Conservation (phyloP, 1,284 basidiomycete species). For the Ceratobasidium sp. region DNA sequence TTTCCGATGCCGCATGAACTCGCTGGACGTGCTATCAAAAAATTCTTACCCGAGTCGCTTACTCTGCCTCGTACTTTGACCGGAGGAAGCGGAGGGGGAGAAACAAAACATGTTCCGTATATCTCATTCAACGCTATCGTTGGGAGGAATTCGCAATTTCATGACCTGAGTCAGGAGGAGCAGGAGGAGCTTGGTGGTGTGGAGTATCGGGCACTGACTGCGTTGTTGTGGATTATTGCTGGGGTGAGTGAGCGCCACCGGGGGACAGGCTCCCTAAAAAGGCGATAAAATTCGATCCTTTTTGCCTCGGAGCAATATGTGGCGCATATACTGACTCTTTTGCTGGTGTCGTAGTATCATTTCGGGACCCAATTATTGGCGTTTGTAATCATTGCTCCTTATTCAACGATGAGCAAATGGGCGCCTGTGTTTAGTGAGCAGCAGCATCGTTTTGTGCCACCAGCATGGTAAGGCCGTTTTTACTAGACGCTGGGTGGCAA, state of each 20-base stretch:
- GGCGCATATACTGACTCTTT: slow-evolving; percentile 39
- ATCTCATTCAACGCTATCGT: slow-evolving; percentile 87
- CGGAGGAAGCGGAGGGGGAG: slow-evolving; percentile 52
- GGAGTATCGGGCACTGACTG: slow-evolving; percentile 52
- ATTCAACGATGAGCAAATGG: slow-evolving; percentile 27
- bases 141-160: slow-evolving; percentile 87
- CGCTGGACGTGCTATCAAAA: slow-evolving; percentile 59
- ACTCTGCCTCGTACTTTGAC: slow-evolving; percentile 81
- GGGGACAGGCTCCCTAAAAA: not conserved
- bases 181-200: slow-evolving; percentile 93
- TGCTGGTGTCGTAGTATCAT: slow-evolving; percentile 42
- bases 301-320: slow-evolving; percentile 41
- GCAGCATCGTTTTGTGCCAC: slow-evolving; percentile 63
- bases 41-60: slow-evolving; percentile 73
- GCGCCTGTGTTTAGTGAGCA: slow-evolving; percentile 64
- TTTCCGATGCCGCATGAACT: slow-evolving; percentile 86
- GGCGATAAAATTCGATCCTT: too few species aligned
- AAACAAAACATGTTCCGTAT: slow-evolving; percentile 69
- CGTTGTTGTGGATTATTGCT: slow-evolving; percentile 33
- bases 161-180: slow-evolving; percentile 80
- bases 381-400: slow-evolving; percentile 29
- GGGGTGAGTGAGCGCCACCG: slow-evolving; percentile 17
- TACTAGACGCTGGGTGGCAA: slow-evolving; percentile 4
- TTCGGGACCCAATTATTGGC: slow-evolving; percentile 15
- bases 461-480: slow-evolving; percentile 65